These are phyloP conservation scores for Corynespora cassiicola DNA, from an alignment of 2,329 filamentous ascomycete species.

Conservation along the genomic window DNA sequence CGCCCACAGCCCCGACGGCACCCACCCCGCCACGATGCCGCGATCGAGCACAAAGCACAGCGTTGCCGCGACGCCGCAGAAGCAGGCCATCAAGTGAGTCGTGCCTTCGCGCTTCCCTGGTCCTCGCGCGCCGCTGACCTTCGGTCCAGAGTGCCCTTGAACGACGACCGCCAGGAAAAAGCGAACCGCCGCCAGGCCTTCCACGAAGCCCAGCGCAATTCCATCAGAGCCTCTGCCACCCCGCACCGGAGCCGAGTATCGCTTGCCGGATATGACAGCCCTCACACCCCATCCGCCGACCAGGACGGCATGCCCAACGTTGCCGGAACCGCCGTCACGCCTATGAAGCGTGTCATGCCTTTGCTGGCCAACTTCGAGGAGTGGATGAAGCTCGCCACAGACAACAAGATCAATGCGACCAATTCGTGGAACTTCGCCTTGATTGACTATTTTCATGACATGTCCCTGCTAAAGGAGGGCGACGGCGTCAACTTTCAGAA, in stretches of 20 bases:
- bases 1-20: constrained; percentile 2
- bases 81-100: constrained; percentile 42
- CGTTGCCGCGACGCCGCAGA: constrained; percentile 58
- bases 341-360: constrained; percentile 88
- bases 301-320: constrained; percentile 65
- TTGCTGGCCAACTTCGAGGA: constrained; percentile 98
- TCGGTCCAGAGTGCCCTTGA: constrained; percentile 81
- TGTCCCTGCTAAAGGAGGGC: constrained; percentile 95
- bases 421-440: constrained; percentile 99
- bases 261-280: constrained; percentile 59
- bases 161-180: constrained; percentile 94
- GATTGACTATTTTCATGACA: constrained; percentile 99
- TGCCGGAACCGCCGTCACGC: constrained; percentile 80
- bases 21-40: constrained; percentile 54
- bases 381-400: constrained; percentile 99
- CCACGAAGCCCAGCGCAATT: constrained; percentile 89
- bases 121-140: constrained; percentile 7
- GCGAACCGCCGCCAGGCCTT: constrained; percentile 86
- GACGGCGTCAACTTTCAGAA: constrained; percentile 99
- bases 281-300: constrained; percentile 55
- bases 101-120: too few species aligned
- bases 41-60: constrained; percentile 57
- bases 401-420: constrained; percentile 94
- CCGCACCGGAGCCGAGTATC: constrained; percentile 71
- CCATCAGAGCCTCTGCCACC: constrained; percentile 82